Evolutionary conservation across 495 filamentous ascomycete genomes (phyloP).

Genomic region (Entonaema liquescens): DNA sequence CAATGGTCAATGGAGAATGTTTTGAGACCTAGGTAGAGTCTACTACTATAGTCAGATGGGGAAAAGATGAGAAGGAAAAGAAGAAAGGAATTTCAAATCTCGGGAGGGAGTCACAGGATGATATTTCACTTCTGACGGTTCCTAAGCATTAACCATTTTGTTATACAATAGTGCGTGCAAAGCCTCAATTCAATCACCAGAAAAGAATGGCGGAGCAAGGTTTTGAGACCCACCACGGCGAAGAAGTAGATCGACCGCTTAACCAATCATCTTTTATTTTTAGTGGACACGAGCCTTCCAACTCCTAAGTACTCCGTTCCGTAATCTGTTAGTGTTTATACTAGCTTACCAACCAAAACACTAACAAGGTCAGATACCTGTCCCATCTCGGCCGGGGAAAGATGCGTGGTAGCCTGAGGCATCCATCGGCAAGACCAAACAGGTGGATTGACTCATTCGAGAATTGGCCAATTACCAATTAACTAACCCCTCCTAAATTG

Average conservation of each 20-base stretch:
- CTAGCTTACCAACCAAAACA: neutral
- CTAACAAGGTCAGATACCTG: slow-evolving; percentile 17
- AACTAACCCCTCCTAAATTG: neutral
- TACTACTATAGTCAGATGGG: slow-evolving; percentile 19
- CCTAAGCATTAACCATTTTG: slow-evolving; percentile 19
- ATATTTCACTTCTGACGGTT: slow-evolving; percentile 56
- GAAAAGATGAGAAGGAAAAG: slow-evolving; percentile 43
- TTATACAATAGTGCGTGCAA: slow-evolving; percentile 41
- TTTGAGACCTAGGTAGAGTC: slow-evolving; percentile 1
- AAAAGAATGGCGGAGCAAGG: slow-evolving; percentile 45
- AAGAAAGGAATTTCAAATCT: slow-evolving; percentile 37
- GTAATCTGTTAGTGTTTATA: slow-evolving; percentile 17
- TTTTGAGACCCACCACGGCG: slow-evolving; percentile 36
- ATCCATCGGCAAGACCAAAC: slow-evolving; percentile 40
- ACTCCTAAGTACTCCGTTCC: slow-evolving; percentile 13
- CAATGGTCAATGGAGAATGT: slow-evolving; percentile 14
- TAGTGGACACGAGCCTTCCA: neutral
- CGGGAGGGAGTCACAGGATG: slow-evolving; percentile 59
- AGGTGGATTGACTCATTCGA: slow-evolving; percentile 33
- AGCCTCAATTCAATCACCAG: slow-evolving; percentile 39
- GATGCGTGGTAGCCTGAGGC: slow-evolving; percentile 31
- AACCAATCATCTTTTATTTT: slow-evolving; percentile 18
- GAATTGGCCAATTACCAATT: slow-evolving; percentile 31
- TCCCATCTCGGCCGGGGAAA: slow-evolving; percentile 11
- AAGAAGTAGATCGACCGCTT: slow-evolving; percentile 17